These are phyloP conservation scores for Pleoardoris graminearum DNA, from an alignment of 2,329 filamentous ascomycete genomes.

Conservation along the genomic window DNA sequence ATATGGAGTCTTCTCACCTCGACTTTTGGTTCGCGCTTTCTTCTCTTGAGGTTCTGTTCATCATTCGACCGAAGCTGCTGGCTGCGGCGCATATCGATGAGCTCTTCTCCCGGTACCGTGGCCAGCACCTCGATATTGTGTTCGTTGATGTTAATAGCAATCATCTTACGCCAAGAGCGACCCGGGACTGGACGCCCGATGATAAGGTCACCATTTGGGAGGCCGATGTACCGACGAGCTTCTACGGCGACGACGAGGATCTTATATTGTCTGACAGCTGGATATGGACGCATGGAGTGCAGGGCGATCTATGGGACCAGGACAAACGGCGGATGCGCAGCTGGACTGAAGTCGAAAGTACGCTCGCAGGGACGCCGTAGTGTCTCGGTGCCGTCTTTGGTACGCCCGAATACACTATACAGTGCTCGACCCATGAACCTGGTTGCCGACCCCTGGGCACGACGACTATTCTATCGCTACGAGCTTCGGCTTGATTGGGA, in stretches of 20 bases:
- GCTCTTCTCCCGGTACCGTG: slow-evolving; percentile 25
- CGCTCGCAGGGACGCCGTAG: slow-evolving; percentile 15
- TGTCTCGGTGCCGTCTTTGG: too few relatives aligned
- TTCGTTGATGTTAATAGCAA: slow-evolving; percentile 31
- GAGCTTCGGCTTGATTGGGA: too few relatives aligned
- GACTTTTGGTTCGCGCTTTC: slow-evolving; percentile 25
- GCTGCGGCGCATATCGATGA: slow-evolving; percentile 20
- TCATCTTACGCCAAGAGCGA: slow-evolving; percentile 25
- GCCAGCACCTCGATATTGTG: slow-evolving; percentile 26
- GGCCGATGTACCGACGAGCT: slow-evolving; percentile 32
- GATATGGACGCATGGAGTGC: slow-evolving; percentile 30
- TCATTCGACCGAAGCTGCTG: slow-evolving; percentile 21
- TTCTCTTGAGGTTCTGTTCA: slow-evolving; percentile 22
- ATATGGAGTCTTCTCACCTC: slow-evolving; percentile 13
- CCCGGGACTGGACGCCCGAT: slow-evolving; percentile 23
- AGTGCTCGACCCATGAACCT: neutral
- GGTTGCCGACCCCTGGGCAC: too few relatives aligned
- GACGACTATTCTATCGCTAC: too few relatives aligned
- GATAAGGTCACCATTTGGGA: slow-evolving; percentile 34
- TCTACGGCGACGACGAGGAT: slow-evolving; percentile 34
- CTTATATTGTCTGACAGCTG: slow-evolving; percentile 27
- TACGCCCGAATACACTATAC: too few relatives aligned
- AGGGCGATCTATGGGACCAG: slow-evolving; percentile 26
- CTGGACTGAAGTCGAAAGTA: slow-evolving; percentile 22
- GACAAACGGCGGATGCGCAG: slow-evolving; percentile 28